phyloP scores from a whole-genome alignment of 352 stramenopile species.

The Blastocystis sp. region DNA sequence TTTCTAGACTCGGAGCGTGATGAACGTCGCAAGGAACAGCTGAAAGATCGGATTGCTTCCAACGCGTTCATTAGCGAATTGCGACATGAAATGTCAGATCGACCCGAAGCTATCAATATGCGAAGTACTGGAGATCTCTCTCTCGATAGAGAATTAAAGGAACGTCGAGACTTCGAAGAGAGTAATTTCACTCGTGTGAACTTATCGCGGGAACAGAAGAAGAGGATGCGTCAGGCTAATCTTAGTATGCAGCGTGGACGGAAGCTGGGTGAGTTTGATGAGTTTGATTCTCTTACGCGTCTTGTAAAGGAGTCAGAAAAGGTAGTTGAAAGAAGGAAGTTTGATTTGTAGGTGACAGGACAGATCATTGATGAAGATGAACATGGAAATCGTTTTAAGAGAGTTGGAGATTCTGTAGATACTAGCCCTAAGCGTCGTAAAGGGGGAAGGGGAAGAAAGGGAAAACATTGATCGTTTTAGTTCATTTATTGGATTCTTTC shows the following conservation, averaged over 20 bases:
- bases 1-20: background rate
- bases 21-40: slow-evolving; percentile 16
- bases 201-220: slow-evolving; percentile 45
- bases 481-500: slow-evolving; percentile 27
- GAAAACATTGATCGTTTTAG: background rate
- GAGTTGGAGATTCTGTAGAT: background rate
- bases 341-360: background rate
- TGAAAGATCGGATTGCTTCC: background rate
- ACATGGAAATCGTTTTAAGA: slow-evolving; percentile 24
- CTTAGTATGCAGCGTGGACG: slow-evolving; percentile 5
- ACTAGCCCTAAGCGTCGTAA: background rate
- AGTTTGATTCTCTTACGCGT: slow-evolving; percentile 22
- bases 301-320: slow-evolving; percentile 37
- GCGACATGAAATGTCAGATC: slow-evolving; percentile 24
- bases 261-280: slow-evolving; percentile 27
- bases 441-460: background rate
- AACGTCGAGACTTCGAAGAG: slow-evolving; percentile 34
- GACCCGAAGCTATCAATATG: slow-evolving; percentile 43
- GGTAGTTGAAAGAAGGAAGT: background rate
- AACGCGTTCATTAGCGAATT: slow-evolving; percentile 46
- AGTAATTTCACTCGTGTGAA: slow-evolving; percentile 49
- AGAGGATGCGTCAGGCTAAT: slow-evolving; percentile 24
- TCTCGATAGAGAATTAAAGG: slow-evolving; percentile 34
- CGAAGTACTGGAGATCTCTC: slow-evolving; percentile 20
- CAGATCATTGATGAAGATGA: slow-evolving; percentile 50